These are phyloP conservation scores for Syncephalastrum sp. DNA, from an alignment of 371 early-diverging fungal genomes.

Conservation along the genomic window DNA sequence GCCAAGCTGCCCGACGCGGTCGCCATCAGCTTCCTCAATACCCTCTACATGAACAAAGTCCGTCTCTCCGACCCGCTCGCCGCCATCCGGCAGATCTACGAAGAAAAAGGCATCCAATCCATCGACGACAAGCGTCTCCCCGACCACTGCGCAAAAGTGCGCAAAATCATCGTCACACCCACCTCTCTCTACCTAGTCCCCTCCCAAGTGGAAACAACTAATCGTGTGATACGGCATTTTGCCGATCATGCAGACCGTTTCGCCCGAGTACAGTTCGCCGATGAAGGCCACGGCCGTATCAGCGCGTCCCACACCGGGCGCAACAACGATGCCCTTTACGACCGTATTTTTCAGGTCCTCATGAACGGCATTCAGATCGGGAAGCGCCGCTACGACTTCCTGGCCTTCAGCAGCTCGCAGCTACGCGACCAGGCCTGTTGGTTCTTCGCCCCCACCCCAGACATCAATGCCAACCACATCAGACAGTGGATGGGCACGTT, in stretches of 20 bases:
- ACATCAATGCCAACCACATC: constrained; percentile 56
- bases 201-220: constrained; percentile 59
- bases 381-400: constrained; percentile 59
- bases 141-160: constrained; percentile 49
- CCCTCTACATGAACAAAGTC: constrained; percentile 23
- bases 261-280: constrained; percentile 66
- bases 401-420: constrained; percentile 73
- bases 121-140: constrained; percentile 34
- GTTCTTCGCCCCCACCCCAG: constrained; percentile 58
- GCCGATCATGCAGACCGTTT: constrained; percentile 54
- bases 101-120: constrained; percentile 17
- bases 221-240: constrained; percentile 66
- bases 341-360: constrained; percentile 51
- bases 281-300: constrained; percentile 55
- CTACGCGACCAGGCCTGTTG: constrained; percentile 71
- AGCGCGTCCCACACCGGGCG: constrained; percentile 21
- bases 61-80: constrained; percentile 40
- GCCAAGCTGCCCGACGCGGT: constrained; percentile 22
- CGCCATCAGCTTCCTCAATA: constrained; percentile 35
- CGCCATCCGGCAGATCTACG: constrained; percentile 18
- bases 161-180: constrained; percentile 65
- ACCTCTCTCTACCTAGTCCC: constrained; percentile 57
- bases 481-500: constrained; percentile 77
- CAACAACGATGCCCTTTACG: constrained; percentile 42
- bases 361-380: constrained; percentile 62